Base-by-base conservation (phyloP, 768 basidiomycete species). In the Mrakia hoshinonis region DNA sequence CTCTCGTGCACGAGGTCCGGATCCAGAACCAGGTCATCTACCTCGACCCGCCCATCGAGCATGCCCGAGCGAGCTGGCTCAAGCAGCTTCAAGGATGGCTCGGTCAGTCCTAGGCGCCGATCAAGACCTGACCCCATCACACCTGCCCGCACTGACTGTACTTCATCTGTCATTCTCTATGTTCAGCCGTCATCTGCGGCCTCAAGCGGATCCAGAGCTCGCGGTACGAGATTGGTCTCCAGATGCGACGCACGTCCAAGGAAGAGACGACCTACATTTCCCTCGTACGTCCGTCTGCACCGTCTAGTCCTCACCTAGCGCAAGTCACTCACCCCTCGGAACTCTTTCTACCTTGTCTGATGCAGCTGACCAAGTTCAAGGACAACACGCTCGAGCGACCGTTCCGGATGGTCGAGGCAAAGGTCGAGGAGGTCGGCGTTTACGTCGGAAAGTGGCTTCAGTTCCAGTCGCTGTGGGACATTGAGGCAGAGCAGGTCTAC, bases 11-110 rank as follows among this genome's bases (percentile, higher is more conserved):
- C 79, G 95, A 98, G 79, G 90, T 98, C 74, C 86, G 94, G 80
- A 97, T 98, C 84, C 90, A 94, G 77, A 96, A 99, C 78, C 96
- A 99, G 78, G 92, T 97, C 74, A 97, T 99, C 79, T 98, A 96
- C 82, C 83, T 98, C 65, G 95, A 98, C 78, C 96, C 96, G 34
- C 96, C 96, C 72, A 91, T 97, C 81, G 95, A 98, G 79, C 86
- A 90, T 76, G 92, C 95, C 0, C 86, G 94, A 51, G 86, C 89
- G 63, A 89, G 85, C 11, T 97, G 94, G 94, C 85, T 94, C 73
- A 85, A 84, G 55, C 90, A 94, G 77, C 81, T 96, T 73, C 94
- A 98, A 76, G 88, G 89, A 71, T 91, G 91, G 88, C 82, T 97
- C 18, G 91, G 90, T 88, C 73, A 49, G 81, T 73, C 52, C 29